Percentiles rank a stretch among this genome's conserved stretches.
These are phyloP conservation scores for Paratinospora sagittata DNA, from an alignment of 164 flowering plant species.

Conservation along the genomic window DNA sequence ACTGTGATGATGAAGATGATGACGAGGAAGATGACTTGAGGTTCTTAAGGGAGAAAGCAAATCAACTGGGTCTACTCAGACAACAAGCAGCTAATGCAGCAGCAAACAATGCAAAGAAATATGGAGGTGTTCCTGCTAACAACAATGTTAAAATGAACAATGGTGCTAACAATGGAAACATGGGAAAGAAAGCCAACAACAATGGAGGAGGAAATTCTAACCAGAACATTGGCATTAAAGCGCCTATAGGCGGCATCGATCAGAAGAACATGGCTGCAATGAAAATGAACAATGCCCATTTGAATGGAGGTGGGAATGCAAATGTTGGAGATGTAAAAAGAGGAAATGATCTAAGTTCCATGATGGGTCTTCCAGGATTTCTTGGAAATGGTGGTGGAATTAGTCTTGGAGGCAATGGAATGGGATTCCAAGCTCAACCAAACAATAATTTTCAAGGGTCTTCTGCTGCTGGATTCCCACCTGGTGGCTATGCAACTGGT, in stretches of 20 bases:
- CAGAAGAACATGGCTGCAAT: conserved; percentile 22
- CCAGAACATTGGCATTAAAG: conserved; percentile 30
- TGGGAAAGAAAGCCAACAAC: conserved; percentile 1
- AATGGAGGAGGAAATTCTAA: conserved; percentile 17
- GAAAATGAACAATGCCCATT: conserved; percentile 21
- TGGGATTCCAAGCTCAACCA: conserved; percentile 26
- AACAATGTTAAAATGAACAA: conserved; percentile 23
- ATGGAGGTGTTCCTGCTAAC: not conserved
- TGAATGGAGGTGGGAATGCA: conserved; percentile 12
- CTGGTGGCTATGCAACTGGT: conserved; percentile 22
- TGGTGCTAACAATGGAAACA: conserved; percentile 15
- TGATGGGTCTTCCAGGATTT: conserved; percentile 44
- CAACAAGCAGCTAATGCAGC: conserved; percentile 27
- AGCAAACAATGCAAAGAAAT: conserved; percentile 24
- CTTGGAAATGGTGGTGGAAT: conserved; percentile 29
- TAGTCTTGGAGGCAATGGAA: conserved; percentile 18
- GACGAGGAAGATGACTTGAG: conserved; percentile 37
- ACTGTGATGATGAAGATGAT: conserved; percentile 32
- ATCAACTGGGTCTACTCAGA: conserved; percentile 29
- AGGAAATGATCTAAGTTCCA: conserved; percentile 29
- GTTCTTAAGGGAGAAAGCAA: conserved; percentile 27
- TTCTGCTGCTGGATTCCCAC: conserved; percentile 19
- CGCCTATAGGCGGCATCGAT: conserved; percentile 27
- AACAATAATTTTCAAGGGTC: conserved; percentile 29
- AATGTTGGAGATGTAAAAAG: conserved; percentile 10